phyloP scores from a whole-genome alignment of 164 flowering plant species.

The Liriodendron chinense region DNA sequence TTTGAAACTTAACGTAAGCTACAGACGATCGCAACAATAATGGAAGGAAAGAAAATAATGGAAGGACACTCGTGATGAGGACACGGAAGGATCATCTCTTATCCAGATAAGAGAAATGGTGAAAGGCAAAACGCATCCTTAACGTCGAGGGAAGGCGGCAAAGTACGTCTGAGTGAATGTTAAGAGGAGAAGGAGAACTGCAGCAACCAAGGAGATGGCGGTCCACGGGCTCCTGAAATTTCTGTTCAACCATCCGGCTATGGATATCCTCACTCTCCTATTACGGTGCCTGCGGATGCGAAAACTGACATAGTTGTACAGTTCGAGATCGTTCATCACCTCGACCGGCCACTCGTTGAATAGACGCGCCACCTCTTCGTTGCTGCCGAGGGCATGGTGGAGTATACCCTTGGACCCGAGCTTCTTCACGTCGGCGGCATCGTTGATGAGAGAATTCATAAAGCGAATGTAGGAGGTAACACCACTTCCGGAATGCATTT shows the following conservation, averaged over 20 bases:
- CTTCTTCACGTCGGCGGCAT: background rate
- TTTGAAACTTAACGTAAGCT: no score
- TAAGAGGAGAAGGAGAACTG: background rate
- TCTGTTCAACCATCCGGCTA: background rate
- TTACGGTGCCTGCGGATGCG: background rate
- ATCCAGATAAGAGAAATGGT: no score
- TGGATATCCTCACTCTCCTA: background rate
- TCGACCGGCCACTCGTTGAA: constrained; percentile 16
- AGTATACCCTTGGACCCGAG: background rate
- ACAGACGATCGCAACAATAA: no score
- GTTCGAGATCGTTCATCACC: constrained; percentile 3
- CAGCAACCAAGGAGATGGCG: background rate
- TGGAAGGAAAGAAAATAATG: no score
- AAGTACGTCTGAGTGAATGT: background rate
- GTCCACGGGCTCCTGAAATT: constrained; percentile 8
- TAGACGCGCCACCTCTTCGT: constrained; percentile 23
- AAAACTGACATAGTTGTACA: background rate
- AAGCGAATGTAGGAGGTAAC: constrained; percentile 16
- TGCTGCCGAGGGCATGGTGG: constrained; percentile 10
- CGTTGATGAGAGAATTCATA: constrained; percentile 5
- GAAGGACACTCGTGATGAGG: no score
- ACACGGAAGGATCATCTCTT: no score
- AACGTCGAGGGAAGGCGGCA: no score
- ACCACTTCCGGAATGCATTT: background rate
- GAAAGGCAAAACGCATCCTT: no score